Conservation (phyloP, 2,329 filamentous ascomycete species). For the Calycina herbarum region DNA sequence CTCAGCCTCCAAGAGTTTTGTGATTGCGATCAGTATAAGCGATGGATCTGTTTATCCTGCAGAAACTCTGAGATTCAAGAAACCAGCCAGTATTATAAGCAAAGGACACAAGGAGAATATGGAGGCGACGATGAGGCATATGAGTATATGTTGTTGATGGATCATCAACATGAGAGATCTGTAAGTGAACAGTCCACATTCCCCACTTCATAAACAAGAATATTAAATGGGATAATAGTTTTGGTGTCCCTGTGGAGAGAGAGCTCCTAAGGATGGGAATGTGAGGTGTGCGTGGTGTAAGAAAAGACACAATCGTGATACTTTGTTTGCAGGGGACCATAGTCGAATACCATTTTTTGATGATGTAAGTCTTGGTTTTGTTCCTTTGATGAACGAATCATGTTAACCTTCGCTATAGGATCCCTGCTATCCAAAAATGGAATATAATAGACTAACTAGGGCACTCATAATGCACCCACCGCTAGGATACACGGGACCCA, state of each 20-base stretch:
- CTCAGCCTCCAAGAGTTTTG: slow-evolving; percentile 18
- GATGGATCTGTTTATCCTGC: slow-evolving; percentile 25
- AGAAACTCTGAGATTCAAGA: slow-evolving; percentile 13
- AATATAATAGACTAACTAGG: background rate
- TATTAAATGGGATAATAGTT: slow-evolving; percentile 14
- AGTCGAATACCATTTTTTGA: slow-evolving; percentile 20
- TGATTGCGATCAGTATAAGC: slow-evolving; percentile 23
- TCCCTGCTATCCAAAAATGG: slow-evolving; percentile 18
- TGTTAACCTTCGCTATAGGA: slow-evolving; percentile 17
- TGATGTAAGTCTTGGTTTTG: slow-evolving; percentile 14
- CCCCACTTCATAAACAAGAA: background rate
- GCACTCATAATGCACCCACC: background rate
- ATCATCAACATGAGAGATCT: slow-evolving; percentile 5
- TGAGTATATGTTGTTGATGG: slow-evolving; percentile 12
- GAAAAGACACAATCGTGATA: slow-evolving; percentile 21
- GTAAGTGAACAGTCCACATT: slow-evolving; percentile 12
- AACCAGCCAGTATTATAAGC: slow-evolving; percentile 12
- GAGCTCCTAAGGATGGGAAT: slow-evolving; percentile 17
- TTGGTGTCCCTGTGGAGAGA: slow-evolving; percentile 24
- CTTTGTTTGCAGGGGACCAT: slow-evolving; percentile 11
- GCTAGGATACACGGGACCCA: background rate
- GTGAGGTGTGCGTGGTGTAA: slow-evolving; percentile 23
- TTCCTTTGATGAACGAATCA: background rate
- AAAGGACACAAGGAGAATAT: slow-evolving; percentile 11
- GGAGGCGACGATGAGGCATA: slow-evolving; percentile 8